Conservation (phyloP, 116 monocot species). For the Dioscorea cayenensis region DNA sequence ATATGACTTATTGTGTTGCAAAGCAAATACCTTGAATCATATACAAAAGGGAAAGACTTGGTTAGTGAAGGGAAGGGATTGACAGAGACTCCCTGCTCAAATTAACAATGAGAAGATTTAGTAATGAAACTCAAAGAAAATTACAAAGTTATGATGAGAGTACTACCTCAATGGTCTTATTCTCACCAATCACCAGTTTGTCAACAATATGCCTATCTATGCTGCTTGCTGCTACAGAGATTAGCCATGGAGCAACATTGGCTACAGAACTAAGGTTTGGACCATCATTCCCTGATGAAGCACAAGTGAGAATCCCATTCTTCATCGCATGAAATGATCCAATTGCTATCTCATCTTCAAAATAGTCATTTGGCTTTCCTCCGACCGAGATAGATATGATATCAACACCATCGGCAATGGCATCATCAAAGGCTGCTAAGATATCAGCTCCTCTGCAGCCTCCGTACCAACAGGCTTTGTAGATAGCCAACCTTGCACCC, state of each 20-base stretch:
- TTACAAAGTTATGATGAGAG: neutral
- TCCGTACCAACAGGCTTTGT: neutral
- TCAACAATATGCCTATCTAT: neutral
- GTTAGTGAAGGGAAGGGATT: neutral
- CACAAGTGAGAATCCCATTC: slow-evolving; percentile 3
- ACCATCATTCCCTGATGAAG: slow-evolving; percentile 14
- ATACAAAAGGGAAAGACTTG: neutral
- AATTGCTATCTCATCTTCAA: neutral
- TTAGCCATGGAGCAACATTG: slow-evolving; percentile 17
- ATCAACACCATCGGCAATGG: slow-evolving; percentile 19
- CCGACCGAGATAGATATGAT: slow-evolving; percentile 12
- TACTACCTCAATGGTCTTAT: neutral
- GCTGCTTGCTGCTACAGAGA: slow-evolving; percentile 10
- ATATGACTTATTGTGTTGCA: too few species aligned
- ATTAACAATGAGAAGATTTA: neutral
- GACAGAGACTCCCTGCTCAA: neutral
- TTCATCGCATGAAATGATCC: slow-evolving; percentile 14
- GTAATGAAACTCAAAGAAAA: neutral
- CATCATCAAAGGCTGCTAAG: slow-evolving; percentile 13
- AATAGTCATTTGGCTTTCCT: neutral
- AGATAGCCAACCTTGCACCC: neutral
- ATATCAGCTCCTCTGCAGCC: neutral
- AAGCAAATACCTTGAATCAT: neutral
- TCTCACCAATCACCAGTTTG: neutral
- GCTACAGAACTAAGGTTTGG: neutral